Percentiles rank a stretch among this genome's conserved stretches.
Conservation (phyloP, 331 rosid genomes). For the Malus hybrid region DNA sequence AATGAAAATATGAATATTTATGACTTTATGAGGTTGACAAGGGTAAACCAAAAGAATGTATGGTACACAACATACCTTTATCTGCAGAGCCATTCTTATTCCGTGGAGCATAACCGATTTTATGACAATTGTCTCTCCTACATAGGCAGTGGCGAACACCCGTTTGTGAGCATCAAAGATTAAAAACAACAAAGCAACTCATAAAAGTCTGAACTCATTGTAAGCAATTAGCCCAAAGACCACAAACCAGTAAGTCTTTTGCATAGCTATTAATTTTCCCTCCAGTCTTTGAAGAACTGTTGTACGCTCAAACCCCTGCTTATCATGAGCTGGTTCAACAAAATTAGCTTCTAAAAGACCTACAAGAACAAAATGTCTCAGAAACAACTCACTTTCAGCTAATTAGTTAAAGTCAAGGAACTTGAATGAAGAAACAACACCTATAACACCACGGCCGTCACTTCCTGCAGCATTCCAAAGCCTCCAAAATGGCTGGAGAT, state of each 20-base stretch:
- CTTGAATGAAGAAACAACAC: conserved; percentile 18
- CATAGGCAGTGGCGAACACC: conserved; percentile 3
- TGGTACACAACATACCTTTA: conserved; percentile 39
- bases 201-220: not conserved
- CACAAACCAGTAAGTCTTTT: conserved; percentile 78
- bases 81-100: conserved; percentile 28
- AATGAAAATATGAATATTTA: conserved; percentile 15
- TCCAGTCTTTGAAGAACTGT: conserved; percentile 69
- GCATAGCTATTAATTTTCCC: conserved; percentile 63
- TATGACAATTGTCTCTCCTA: conserved; percentile 58
- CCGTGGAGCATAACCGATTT: conserved; percentile 71
- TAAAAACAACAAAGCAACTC: not conserved
- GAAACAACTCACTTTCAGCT: not conserved
- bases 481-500: conserved; percentile 94
- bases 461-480: conserved; percentile 98
- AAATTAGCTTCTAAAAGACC: conserved; percentile 98
- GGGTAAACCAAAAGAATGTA: conserved; percentile 12
- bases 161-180: conserved; percentile 3
- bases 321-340: conserved; percentile 83
- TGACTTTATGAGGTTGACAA: not conserved
- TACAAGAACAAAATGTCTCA: conserved; percentile 27
- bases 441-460: conserved; percentile 97
- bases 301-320: conserved; percentile 80
- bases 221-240: not conserved
- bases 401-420: not conserved